A percentile compares a stretch with the other conserved stretches of the same genome.
Evolutionary conservation across 2,329 filamentous ascomycete genomes (phyloP).

Genomic region (Fusarium solani-melongenae): DNA sequence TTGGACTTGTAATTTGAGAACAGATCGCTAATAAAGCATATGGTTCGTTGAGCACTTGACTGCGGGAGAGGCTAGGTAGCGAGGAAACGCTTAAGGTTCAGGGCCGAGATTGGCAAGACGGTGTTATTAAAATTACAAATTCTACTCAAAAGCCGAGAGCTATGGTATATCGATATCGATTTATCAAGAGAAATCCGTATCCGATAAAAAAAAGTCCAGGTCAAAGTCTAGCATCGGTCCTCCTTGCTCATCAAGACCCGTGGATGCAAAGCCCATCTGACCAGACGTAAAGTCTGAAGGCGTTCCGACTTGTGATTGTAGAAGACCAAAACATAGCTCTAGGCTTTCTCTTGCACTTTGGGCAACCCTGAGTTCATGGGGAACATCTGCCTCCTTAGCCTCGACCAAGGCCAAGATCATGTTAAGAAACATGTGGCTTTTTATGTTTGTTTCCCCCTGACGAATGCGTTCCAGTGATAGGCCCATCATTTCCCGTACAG

Average conservation of each 20-base stretch:
- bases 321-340: conserved; percentile 43
- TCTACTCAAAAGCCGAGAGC: not conserved
- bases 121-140: not conserved
- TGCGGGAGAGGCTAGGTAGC: not conserved
- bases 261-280: not conserved
- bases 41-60: not conserved
- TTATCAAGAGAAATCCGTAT: not conserved
- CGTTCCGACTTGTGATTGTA: conserved; percentile 28
- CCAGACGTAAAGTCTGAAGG: not conserved
- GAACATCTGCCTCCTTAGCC: conserved; percentile 43
- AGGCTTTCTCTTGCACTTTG: conserved; percentile 49
- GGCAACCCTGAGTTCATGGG: conserved; percentile 44
- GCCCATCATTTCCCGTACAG: conserved; percentile 42
- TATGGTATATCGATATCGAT: not conserved
- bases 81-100: too few relatives aligned
- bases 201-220: not conserved
- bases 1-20: not conserved
- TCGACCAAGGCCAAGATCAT: conserved; percentile 55
- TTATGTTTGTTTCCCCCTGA: conserved; percentile 57
- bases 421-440: conserved; percentile 53
- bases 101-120: not conserved
- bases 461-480: conserved; percentile 48
- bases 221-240: not conserved
- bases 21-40: not conserved
- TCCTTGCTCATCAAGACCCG: not conserved